A percentile compares a stretch with the other conserved stretches of the same genome.
Conservation (phyloP, 2,329 filamentous ascomycete species). For the Fusarium sp. region DNA sequence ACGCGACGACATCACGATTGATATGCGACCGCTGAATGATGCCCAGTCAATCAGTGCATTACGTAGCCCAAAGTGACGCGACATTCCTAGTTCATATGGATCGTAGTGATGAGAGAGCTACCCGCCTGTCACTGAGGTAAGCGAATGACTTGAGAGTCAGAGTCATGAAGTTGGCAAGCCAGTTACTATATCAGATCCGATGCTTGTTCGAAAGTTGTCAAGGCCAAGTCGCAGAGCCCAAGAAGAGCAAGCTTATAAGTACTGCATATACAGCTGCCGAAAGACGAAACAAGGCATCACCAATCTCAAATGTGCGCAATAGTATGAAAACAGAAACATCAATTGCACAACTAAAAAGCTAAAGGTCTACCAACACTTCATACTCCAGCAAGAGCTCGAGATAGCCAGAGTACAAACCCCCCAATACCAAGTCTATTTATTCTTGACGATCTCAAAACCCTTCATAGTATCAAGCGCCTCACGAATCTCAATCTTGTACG, state of each 20-base stretch:
- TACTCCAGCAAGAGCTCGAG: not conserved
- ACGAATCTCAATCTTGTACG: slow-evolving; percentile 47
- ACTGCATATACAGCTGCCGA: accelerated
- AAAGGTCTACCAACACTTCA: not conserved
- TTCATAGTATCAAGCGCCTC: slow-evolving; percentile 34
- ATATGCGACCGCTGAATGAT: accelerated
- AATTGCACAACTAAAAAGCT: not conserved
- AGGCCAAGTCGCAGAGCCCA: no score
- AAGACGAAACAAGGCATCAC: not conserved
- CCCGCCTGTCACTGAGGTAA: accelerated
- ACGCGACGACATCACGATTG: accelerated
- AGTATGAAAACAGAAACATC: not conserved
- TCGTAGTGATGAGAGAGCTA: no score
- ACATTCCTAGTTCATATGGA: accelerated
- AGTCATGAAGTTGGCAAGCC: accelerated
- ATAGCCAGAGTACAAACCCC: not conserved
- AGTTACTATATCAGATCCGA: not conserved
- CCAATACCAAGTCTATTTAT: not conserved
- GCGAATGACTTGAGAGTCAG: accelerated
- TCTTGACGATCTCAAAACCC: slow-evolving; percentile 40
- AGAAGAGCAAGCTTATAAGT: not conserved
- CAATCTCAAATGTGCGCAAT: not conserved
- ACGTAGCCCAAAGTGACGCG: not conserved
- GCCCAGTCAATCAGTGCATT: accelerated
- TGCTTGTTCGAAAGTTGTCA: not conserved